Evolutionary conservation across 345 rosid genomes (phyloP).

Genomic region (Arabis alpina): DNA sequence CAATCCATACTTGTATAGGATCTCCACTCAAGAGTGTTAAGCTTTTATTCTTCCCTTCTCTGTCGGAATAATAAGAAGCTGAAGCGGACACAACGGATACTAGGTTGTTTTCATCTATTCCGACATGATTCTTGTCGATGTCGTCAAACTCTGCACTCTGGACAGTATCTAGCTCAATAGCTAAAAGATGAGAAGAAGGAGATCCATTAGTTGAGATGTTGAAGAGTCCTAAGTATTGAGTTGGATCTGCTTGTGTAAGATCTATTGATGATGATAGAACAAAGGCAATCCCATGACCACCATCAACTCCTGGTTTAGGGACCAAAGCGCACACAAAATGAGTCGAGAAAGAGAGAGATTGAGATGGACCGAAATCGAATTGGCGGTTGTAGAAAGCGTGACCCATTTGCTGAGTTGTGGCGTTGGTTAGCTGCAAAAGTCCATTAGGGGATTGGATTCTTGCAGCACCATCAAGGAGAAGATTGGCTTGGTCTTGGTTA

Average conservation of each 20-base stretch:
- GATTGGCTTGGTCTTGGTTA: constrained; percentile 33
- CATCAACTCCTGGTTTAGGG: constrained; percentile 29
- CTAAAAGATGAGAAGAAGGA: constrained; percentile 51
- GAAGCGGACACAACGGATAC: constrained; percentile 38
- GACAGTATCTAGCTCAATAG: constrained; percentile 63
- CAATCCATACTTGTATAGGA: constrained; percentile 63
- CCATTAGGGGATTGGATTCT: constrained; percentile 42
- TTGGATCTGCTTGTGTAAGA: constrained; percentile 27
- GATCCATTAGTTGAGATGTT: constrained; percentile 42
- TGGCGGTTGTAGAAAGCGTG: constrained; percentile 54
- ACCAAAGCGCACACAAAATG: constrained; percentile 50
- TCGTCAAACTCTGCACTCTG: constrained; percentile 51
- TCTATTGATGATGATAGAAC: constrained; percentile 45
- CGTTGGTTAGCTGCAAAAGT: constrained; percentile 59
- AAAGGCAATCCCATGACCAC: constrained; percentile 57
- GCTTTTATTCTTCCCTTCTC: constrained; percentile 32
- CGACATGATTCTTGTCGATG: constrained; percentile 58
- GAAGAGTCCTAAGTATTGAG: constrained; percentile 56
- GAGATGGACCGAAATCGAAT: constrained; percentile 48
- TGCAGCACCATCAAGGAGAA: constrained; percentile 48
- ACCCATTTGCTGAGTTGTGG: constrained; percentile 40
- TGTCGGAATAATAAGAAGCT: constrained; percentile 45
- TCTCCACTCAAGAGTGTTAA: constrained; percentile 48
- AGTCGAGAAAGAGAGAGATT: constrained; percentile 40
- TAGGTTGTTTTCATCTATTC: constrained; percentile 55